Evolutionary conservation across 1,284 basidiomycete genomes (phyloP), one percentile per base, ranked within the genome.

Genomic region (Apiotrichum siamense): DNA sequence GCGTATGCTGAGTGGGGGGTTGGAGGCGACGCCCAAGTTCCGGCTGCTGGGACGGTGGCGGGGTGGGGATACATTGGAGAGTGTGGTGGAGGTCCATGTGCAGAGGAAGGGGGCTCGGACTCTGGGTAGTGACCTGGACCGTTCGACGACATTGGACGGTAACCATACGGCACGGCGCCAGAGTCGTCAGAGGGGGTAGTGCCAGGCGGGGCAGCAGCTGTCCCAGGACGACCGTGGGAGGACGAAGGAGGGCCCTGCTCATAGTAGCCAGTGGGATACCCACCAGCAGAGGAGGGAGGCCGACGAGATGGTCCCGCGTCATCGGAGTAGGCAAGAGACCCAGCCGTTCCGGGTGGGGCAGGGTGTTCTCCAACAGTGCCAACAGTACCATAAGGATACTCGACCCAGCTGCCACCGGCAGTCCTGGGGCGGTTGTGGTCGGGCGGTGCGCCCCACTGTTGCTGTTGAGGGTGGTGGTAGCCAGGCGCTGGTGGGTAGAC

Each of bases 61-160:
- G 49, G 21, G 38, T 52, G 47, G 9, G 57, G 57, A 44, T 70
- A 70, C 67, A 70, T 68, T 15, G 68, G 70, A 18, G 67, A 68
- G 53, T 69, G 63, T 21, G 67, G 65, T 20, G 59, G 56, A 4
- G 66, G 67, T 21, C 70, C 68, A 33, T 68, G 67, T 32, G 70
- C 65, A 17, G 68, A 63, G 9, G 56, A 54, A n/a, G 68, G 67
- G 18, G 68, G 70, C 54, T 70, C 68, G 10, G 70, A 69, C 7
- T 70, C 70, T 37, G 67, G 57, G 38, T 72, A 72, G 44, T 72
- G 67, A n/a, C 53, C 58, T 1, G 64, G 66, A 6, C 69, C 69
- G 38, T 62, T 63, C 0, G 66, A 63, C 4, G 70, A 72, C 54
- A 70, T 63, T 3, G 70, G 67, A 39, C 70, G 60, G 50, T 70